Conservation (phyloP, 306 rosid genomes). For the cucumber (Cucumis sativus) region DNA sequence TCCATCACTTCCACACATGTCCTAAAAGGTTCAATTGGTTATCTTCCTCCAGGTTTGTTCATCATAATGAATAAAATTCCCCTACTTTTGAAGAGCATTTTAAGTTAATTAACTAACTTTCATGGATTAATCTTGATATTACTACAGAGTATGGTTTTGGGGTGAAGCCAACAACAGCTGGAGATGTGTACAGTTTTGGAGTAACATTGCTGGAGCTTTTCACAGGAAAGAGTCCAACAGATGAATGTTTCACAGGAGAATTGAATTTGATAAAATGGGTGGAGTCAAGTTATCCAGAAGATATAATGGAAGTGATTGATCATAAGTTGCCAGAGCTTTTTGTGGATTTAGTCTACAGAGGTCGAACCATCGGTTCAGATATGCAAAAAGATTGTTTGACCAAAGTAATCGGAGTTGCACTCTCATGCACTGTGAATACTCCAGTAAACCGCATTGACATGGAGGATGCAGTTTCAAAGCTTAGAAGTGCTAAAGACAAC, state of each 20-base stretch:
- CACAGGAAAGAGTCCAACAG: constrained; percentile 45
- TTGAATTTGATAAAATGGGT: constrained; percentile 40
- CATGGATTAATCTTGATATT: not conserved
- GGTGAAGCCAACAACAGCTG: constrained; percentile 40
- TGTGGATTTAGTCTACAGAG: not conserved
- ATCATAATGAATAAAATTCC: not conserved
- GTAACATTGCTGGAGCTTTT: constrained; percentile 45
- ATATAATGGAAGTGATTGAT: constrained; percentile 29
- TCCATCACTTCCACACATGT: constrained; percentile 38
- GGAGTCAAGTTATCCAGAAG: constrained; percentile 30
- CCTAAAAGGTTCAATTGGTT: constrained; percentile 65
- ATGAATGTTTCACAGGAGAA: constrained; percentile 40
- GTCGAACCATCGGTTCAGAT: not conserved
- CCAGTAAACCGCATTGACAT: constrained; percentile 40
- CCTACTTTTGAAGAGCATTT: not conserved
- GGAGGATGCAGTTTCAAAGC: constrained; percentile 30
- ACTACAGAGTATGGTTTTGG: constrained; percentile 63
- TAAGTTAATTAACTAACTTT: not conserved
- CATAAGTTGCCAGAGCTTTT: constrained; percentile 19
- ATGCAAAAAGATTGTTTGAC: constrained; percentile 17
- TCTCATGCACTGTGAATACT: constrained; percentile 38
- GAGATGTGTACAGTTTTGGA: constrained; percentile 71
- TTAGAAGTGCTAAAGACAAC: constrained; percentile 17
- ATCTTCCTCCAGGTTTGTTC: constrained; percentile 68
- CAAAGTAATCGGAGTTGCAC: constrained; percentile 32